A percentile compares a stretch with the other conserved stretches of the same genome.
Conservation (phyloP, 352 stramenopile genomes). For the Pythium brachiatum region DNA sequence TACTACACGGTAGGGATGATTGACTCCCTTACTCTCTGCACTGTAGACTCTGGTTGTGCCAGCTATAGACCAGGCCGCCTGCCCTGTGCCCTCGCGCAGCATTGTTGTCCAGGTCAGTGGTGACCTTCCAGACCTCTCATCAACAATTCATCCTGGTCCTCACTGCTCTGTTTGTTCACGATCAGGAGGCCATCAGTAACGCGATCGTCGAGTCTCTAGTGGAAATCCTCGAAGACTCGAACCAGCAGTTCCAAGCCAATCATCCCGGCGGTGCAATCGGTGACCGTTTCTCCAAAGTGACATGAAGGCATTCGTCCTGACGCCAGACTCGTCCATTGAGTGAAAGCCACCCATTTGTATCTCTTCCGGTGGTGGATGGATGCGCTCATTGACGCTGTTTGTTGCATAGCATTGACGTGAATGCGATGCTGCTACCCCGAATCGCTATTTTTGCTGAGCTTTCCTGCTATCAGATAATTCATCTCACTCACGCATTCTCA, state of each 20-base stretch:
- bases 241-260: conserved; percentile 41
- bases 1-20: too few relatives aligned
- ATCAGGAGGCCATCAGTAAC: conserved; percentile 71
- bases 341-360: too few relatives aligned
- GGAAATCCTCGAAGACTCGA: conserved; percentile 29
- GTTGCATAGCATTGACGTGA: background rate
- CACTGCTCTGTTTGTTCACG: background rate
- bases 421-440: background rate
- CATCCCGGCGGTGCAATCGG: conserved; percentile 77
- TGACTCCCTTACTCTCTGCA: background rate
- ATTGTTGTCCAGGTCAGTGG: conserved; percentile 66
- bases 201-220: conserved; percentile 67
- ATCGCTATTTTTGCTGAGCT: background rate
- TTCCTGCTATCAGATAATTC: background rate
- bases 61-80: conserved; percentile 42
- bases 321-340: background rate
- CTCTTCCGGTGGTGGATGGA: background rate
- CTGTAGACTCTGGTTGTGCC: conserved; percentile 40
- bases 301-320: background rate
- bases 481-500: background rate
- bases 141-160: background rate
- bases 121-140: background rate
- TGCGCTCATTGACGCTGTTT: background rate
- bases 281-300: conserved; percentile 7
- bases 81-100: conserved; percentile 71